Conservation (phyloP, 140 eudicot species). For the Anethum foeniculum region DNA sequence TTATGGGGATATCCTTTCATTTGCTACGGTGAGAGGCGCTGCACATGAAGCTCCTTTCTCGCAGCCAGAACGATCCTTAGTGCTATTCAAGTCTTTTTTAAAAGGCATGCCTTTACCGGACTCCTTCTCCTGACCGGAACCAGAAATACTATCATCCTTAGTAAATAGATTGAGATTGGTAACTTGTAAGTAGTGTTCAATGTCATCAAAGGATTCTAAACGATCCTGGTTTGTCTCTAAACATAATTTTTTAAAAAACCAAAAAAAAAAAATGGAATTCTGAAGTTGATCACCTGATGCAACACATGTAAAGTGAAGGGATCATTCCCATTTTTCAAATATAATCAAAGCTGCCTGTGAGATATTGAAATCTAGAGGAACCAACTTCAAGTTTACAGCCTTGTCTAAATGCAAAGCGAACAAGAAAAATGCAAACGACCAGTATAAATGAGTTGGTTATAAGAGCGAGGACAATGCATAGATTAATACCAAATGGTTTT, state of each 20-base stretch:
- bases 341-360: not conserved
- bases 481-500: too few relatives aligned
- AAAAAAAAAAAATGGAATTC: conserved; percentile 2
- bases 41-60: conserved; percentile 80
- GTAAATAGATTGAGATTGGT: conserved; percentile 6
- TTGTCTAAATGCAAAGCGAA: not conserved
- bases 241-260: not conserved
- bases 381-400: not conserved
- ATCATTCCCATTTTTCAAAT: not conserved
- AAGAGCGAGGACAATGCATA: too few relatives aligned
- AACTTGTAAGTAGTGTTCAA: not conserved
- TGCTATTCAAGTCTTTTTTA: conserved; percentile 50
- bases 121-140: conserved; percentile 7
- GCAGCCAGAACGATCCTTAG: conserved; percentile 56
- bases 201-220: not conserved
- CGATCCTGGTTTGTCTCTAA: not conserved
- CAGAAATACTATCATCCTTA: not conserved
- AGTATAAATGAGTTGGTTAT: not conserved
- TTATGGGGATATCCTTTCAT: conserved; percentile 44
- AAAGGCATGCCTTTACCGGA: conserved; percentile 53
- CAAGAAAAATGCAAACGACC: not conserved
- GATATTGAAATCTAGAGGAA: not conserved
- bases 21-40: conserved; percentile 69
- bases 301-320: not conserved
- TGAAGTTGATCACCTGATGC: not conserved